These are phyloP conservation scores for Wilcoxina mikolae DNA, from an alignment of 495 filamentous ascomycete species.

Conservation along the genomic window DNA sequence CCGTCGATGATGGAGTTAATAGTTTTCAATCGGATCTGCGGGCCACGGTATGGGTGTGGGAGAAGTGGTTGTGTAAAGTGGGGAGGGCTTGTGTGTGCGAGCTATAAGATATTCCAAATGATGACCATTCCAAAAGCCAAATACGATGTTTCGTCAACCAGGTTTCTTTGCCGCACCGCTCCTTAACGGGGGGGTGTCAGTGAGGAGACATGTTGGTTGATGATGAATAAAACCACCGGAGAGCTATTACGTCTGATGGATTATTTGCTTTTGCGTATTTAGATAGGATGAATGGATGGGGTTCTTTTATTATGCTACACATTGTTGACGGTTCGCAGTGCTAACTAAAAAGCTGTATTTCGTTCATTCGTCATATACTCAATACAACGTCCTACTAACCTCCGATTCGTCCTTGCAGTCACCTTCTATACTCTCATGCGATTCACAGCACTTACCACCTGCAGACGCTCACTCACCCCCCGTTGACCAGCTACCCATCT, in stretches of 20 bases:
- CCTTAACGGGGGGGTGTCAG: not conserved
- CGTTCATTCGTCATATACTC: no score
- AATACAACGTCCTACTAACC: no score
- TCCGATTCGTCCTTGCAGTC: no score
- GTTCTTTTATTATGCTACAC: no score
- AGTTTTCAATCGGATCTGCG: constrained; percentile 13
- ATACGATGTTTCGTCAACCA: constrained; percentile 11
- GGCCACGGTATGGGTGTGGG: not conserved
- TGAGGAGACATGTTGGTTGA: not conserved
- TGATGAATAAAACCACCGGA: constrained; percentile 9
- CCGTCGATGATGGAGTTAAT: constrained; percentile 4
- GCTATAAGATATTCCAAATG: constrained; percentile 1
- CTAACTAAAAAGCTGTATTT: no score
- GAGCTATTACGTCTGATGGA: constrained; percentile 10
- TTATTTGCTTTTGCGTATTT: no score
- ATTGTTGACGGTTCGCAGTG: no score
- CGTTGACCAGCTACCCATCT: no score
- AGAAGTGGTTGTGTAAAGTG: not conserved
- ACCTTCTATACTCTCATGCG: no score
- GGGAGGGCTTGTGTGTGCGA: not conserved
- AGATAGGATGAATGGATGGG: no score
- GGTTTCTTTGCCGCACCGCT: not conserved
- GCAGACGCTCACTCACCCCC: no score
- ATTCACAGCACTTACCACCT: no score
- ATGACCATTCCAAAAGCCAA: constrained; percentile 15